These are phyloP conservation scores for Carallia brachiata DNA, from an alignment of 345 rosid genomes.

Conservation along the genomic window DNA sequence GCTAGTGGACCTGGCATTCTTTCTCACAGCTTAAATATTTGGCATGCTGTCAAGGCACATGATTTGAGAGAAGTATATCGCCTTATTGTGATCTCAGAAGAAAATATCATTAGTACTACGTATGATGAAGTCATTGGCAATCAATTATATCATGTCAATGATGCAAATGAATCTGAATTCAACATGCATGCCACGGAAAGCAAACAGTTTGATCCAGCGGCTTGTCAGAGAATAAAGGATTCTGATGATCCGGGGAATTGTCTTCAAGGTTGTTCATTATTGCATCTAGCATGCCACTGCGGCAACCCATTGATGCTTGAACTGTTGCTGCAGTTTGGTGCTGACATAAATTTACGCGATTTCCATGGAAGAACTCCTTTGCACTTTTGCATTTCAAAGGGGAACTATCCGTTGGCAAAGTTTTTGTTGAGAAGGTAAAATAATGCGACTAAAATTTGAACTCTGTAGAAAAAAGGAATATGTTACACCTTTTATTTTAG, in stretches of 20 bases:
- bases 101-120: constrained; percentile 47
- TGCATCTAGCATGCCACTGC: constrained; percentile 76
- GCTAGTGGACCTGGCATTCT: constrained; percentile 24
- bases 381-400: constrained; percentile 64
- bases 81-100: constrained; percentile 51
- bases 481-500: too few relatives aligned
- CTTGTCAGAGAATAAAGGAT: constrained; percentile 58
- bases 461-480: neutral
- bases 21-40: constrained; percentile 37
- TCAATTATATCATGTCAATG: constrained; percentile 33
- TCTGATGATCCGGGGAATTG: constrained; percentile 55
- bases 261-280: constrained; percentile 73
- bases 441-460: neutral
- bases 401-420: constrained; percentile 65
- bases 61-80: constrained; percentile 69
- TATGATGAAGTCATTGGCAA: constrained; percentile 45
- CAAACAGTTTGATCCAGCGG: constrained; percentile 47
- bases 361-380: constrained; percentile 80
- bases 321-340: constrained; percentile 79
- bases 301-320: constrained; percentile 62
- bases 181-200: constrained; percentile 15
- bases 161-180: constrained; percentile 25
- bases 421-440: constrained; percentile 69
- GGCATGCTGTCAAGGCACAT: constrained; percentile 68
- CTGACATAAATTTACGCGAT: constrained; percentile 60